Evolutionary conservation across 805 yeast species (phyloP).

Genomic region (Metschnikowia colocasiae): DNA sequence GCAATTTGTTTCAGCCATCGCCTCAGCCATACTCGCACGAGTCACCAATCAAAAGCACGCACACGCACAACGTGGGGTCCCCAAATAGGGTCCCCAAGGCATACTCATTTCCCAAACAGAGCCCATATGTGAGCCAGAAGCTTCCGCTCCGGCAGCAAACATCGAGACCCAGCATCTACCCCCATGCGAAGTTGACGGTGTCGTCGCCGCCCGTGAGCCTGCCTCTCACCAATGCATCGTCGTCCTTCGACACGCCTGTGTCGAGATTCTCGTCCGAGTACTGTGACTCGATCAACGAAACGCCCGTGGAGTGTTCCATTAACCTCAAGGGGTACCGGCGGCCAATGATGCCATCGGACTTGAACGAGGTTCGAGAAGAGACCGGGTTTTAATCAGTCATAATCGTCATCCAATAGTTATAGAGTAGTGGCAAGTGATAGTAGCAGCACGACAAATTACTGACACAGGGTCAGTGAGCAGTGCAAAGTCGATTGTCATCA

Average conservation of each 20-base stretch:
- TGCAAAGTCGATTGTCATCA: too few relatives aligned
- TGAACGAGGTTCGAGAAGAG: slow-evolving; percentile 10
- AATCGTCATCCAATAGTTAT: background rate
- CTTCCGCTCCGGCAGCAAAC: slow-evolving; percentile 5
- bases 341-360: slow-evolving; percentile 3
- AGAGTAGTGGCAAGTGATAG: too few relatives aligned
- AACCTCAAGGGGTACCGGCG: slow-evolving; percentile 9
- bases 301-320: slow-evolving; percentile 36
- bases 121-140: background rate
- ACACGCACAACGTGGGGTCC: background rate
- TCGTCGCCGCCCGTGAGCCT: slow-evolving; percentile 35
- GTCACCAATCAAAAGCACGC: background rate
- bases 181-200: slow-evolving; percentile 7
- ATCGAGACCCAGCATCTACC: slow-evolving; percentile 11
- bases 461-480: too few relatives aligned
- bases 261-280: slow-evolving; percentile 19
- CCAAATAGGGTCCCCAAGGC: background rate
- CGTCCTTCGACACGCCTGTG: slow-evolving; percentile 21
- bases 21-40: background rate
- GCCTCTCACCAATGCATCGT: slow-evolving; percentile 25
- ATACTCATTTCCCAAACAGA: slow-evolving; percentile 5
- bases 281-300: slow-evolving; percentile 38
- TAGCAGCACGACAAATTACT: too few relatives aligned
- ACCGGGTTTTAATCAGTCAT: slow-evolving; percentile 3
- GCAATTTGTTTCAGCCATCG: slow-evolving; percentile 5